Conservation (phyloP, 176 grass and related monocot genomes). For the Eragrostis nindensis region DNA sequence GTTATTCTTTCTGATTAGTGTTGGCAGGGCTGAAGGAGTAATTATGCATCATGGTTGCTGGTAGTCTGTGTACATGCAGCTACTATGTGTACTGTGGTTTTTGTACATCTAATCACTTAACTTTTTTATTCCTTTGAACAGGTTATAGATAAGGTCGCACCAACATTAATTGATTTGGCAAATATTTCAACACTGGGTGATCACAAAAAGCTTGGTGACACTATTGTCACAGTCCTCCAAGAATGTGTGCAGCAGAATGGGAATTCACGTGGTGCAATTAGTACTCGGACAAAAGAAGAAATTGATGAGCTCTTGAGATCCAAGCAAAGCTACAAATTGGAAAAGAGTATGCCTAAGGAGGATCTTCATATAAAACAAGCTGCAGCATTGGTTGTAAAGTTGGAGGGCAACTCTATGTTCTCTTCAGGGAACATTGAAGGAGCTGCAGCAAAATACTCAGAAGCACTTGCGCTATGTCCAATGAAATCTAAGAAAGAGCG, state of each 20-base stretch:
- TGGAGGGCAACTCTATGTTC: slow-evolving; percentile 98
- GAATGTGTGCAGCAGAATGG: slow-evolving; percentile 62
- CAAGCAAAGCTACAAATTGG: slow-evolving; percentile 80
- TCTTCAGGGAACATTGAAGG: slow-evolving; percentile 93
- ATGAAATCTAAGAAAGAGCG: slow-evolving; percentile 99
- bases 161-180: slow-evolving; percentile 80
- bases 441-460: slow-evolving; percentile 90
- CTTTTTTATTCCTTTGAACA: slow-evolving; percentile 21
- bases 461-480: slow-evolving; percentile 91
- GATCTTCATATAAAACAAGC: slow-evolving; percentile 99
- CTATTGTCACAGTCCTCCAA: slow-evolving; percentile 78
- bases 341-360: slow-evolving; percentile 96
- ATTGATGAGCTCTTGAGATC: slow-evolving; percentile 82
- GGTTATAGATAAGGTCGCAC: slow-evolving; percentile 91
- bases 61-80: background rate
- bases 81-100: slow-evolving; percentile 11
- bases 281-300: slow-evolving; percentile 68
- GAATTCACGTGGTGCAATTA: slow-evolving; percentile 51
- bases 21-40: background rate
- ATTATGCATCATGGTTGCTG: background rate
- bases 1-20: background rate
- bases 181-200: slow-evolving; percentile 77
- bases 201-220: slow-evolving; percentile 84
- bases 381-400: slow-evolving; percentile 94
- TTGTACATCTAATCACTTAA: slow-evolving; percentile 7